Conservation (phyloP, 192 early-diverging fungal species). For the Chytriomyces hyalinus region DNA sequence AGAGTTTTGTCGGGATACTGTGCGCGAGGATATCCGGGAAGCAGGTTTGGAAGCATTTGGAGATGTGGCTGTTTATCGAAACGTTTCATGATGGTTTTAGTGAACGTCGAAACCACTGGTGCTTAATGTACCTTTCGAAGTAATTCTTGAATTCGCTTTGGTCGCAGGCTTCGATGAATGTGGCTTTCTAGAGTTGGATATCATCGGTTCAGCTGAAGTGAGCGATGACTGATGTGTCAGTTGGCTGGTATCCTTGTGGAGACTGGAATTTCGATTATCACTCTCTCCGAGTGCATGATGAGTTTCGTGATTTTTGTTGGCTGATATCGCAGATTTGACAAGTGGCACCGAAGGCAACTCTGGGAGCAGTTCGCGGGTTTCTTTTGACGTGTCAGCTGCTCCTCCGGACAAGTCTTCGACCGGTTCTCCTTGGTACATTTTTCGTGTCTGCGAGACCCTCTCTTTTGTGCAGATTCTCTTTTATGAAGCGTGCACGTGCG, state of each 20-base stretch:
- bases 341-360: slow-evolving; percentile 6
- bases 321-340: not conserved
- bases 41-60: not conserved
- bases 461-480: too few relatives aligned
- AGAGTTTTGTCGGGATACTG: slow-evolving; percentile 10
- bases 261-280: not conserved
- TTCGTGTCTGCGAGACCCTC: too few relatives aligned
- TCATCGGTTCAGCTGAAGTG: too few relatives aligned
- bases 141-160: not conserved
- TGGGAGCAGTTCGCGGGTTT: too few relatives aligned
- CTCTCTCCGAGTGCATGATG: slow-evolving; percentile 3
- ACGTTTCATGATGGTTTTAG: not conserved
- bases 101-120: not conserved
- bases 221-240: too few relatives aligned
- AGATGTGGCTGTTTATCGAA: not conserved
- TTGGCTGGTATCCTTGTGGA: not conserved
- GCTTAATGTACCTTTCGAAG: slow-evolving; percentile 4
- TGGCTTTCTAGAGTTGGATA: not conserved
- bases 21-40: not conserved
- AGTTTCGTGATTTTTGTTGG: not conserved
- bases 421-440: slow-evolving; percentile 12
- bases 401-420: slow-evolving; percentile 7
- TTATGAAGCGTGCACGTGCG: too few relatives aligned
- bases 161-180: not conserved
- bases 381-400: not conserved